Evolutionary conservation across 2,329 filamentous ascomycete genomes (phyloP).

Genomic region (Diplocarpon mali): DNA sequence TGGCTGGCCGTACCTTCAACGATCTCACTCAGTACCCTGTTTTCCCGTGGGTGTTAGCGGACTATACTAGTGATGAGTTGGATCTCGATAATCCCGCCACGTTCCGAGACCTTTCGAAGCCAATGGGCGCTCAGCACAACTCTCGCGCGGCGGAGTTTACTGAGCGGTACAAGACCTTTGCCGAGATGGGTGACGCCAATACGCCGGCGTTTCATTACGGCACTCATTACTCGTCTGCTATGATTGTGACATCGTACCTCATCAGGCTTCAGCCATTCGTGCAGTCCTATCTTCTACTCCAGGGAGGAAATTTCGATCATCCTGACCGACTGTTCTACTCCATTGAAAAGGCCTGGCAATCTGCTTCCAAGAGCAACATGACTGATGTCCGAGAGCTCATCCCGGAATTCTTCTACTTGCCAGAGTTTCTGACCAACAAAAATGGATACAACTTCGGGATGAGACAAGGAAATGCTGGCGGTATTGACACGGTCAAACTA

Average conservation of each 20-base stretch:
- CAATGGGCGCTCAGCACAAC: constrained; percentile 84
- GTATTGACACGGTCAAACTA: constrained; percentile 77
- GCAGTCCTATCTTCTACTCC: constrained; percentile 84
- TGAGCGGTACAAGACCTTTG: constrained; percentile 76
- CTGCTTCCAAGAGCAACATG: constrained; percentile 80
- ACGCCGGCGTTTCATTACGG: constrained; percentile 88
- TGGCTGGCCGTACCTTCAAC: constrained; percentile 95
- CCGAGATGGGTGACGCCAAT: constrained; percentile 72
- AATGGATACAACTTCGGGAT: constrained; percentile 91
- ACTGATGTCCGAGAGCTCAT: constrained; percentile 90
- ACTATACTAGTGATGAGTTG: constrained; percentile 89
- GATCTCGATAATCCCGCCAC: constrained; percentile 74
- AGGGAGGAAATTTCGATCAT: constrained; percentile 94
- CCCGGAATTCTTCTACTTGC: constrained; percentile 94
- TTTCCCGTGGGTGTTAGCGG: constrained; percentile 92
- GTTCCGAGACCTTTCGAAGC: constrained; percentile 86
- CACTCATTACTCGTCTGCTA: constrained; percentile 96
- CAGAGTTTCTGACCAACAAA: constrained; percentile 87
- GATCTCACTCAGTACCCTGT: constrained; percentile 97
- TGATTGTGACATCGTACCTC: constrained; percentile 95
- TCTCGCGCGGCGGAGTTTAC: constrained; percentile 68
- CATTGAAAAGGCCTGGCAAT: constrained; percentile 81
- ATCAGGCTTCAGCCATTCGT: constrained; percentile 94
- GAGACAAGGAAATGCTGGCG: constrained; percentile 67
- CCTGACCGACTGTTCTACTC: constrained; percentile 93